Conservation (phyloP, 352 stramenopile genomes). For the Phytophthora pseudosyringae region DNA sequence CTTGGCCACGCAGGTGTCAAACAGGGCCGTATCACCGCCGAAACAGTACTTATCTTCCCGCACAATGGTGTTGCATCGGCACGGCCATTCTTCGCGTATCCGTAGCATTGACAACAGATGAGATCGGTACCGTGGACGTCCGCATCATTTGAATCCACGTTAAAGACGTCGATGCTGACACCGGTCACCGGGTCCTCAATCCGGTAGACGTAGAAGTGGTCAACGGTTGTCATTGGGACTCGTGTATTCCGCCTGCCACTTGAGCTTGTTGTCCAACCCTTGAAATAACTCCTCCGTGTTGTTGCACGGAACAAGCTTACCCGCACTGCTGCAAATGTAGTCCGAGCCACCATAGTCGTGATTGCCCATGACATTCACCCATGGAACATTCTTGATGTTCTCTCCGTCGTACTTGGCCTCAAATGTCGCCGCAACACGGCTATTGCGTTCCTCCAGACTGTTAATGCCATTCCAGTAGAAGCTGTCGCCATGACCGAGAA, state of each 20-base stretch:
- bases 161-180: constrained; percentile 30
- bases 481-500: constrained; percentile 33
- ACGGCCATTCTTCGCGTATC: constrained; percentile 20
- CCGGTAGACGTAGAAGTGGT: constrained; percentile 23
- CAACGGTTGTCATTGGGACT: constrained; percentile 27
- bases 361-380: constrained; percentile 25
- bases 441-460: constrained; percentile 16
- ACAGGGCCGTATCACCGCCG: constrained; percentile 21
- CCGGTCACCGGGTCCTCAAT: constrained; percentile 18
- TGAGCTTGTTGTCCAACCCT: constrained; percentile 26
- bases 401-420: constrained; percentile 23
- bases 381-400: constrained; percentile 22
- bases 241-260: constrained; percentile 23
- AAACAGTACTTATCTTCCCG: constrained; percentile 23
- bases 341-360: constrained; percentile 33
- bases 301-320: constrained; percentile 1
- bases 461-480: constrained; percentile 39
- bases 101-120: constrained; percentile 33
- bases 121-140: constrained; percentile 8
- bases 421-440: constrained; percentile 24
- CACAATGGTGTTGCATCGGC: constrained; percentile 6
- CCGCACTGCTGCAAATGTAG: constrained; percentile 17
- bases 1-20: constrained; percentile 18
- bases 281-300: constrained; percentile 15
- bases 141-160: constrained; percentile 28